phyloP scores from a whole-genome alignment of 768 basidiomycete species.

The Naganishia randhawae region DNA sequence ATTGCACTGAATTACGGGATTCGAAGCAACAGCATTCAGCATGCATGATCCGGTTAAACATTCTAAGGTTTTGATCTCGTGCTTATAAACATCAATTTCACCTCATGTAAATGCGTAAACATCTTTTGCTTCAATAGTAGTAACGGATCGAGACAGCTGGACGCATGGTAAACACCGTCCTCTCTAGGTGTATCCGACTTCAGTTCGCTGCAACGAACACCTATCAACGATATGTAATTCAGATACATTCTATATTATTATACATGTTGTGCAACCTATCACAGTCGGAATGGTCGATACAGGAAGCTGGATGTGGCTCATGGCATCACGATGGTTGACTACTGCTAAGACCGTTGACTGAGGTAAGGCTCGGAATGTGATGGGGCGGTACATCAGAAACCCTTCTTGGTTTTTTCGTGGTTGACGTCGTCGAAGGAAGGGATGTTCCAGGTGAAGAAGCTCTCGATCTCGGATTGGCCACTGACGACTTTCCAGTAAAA shows the following conservation, averaged over 20 bases:
- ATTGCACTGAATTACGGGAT: too few species aligned
- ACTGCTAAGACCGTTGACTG: neutral
- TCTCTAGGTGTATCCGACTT: neutral
- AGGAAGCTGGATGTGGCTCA: neutral
- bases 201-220: too few species aligned
- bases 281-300: neutral
- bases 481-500: neutral
- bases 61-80: too few species aligned
- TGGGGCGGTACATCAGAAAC: conserved; percentile 4
- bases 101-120: too few species aligned
- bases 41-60: too few species aligned
- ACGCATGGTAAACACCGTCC: too few species aligned
- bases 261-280: neutral
- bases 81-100: too few species aligned
- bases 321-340: neutral
- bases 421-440: neutral
- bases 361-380: neutral
- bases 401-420: conserved; percentile 8
- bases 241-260: conserved; percentile 15
- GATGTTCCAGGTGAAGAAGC: conserved; percentile 11
- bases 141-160: too few species aligned
- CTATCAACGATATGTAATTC: too few species aligned
- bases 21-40: too few species aligned
- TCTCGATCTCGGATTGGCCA: neutral
- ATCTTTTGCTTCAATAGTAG: too few species aligned